Percentiles rank a stretch among this genome's conserved stretches.
These are phyloP conservation scores for Fusarium chlamydosporum DNA, from an alignment of 2,329 filamentous ascomycete genomes.

Conservation along the genomic window DNA sequence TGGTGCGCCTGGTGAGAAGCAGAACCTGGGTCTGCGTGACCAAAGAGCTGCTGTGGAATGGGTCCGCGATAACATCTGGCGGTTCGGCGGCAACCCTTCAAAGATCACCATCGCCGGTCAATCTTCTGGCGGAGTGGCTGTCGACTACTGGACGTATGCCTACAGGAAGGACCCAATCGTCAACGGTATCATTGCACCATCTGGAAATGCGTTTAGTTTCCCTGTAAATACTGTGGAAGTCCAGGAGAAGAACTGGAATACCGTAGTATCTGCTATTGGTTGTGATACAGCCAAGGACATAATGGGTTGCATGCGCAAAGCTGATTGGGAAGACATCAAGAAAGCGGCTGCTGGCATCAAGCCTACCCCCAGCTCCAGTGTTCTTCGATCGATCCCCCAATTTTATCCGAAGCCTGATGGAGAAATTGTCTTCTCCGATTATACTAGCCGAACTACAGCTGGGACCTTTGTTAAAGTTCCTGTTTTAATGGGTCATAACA, in stretches of 20 bases:
- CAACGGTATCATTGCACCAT: slow-evolving; percentile 62
- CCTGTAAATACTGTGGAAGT: slow-evolving; percentile 55
- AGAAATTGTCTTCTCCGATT: slow-evolving; percentile 60
- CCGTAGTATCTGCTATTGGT: slow-evolving; percentile 57
- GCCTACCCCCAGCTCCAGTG: slow-evolving; percentile 52
- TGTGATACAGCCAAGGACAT: slow-evolving; percentile 53
- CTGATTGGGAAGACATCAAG: slow-evolving; percentile 55
- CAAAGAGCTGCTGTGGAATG: slow-evolving; percentile 53
- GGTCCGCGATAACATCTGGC: slow-evolving; percentile 52
- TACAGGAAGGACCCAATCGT: slow-evolving; percentile 65
- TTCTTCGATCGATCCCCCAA: slow-evolving; percentile 55
- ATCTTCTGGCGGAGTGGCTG: slow-evolving; percentile 55
- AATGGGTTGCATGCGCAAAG: slow-evolving; percentile 58
- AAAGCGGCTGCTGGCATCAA: slow-evolving; percentile 56
- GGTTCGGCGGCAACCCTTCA: slow-evolving; percentile 50
- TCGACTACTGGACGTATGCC: slow-evolving; percentile 65
- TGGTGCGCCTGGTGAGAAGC: slow-evolving; percentile 45
- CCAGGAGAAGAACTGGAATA: slow-evolving; percentile 59
- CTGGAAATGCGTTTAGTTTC: slow-evolving; percentile 63
- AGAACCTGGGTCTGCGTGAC: slow-evolving; percentile 52
- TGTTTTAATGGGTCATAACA: slow-evolving; percentile 59
- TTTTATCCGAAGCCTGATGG: slow-evolving; percentile 62
- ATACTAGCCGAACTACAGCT: slow-evolving; percentile 51
- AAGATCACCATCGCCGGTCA: slow-evolving; percentile 56
- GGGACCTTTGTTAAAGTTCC: slow-evolving; percentile 60